Evolutionary conservation across 768 basidiomycete species (phyloP).

Genomic region (Tulasnella sp.): DNA sequence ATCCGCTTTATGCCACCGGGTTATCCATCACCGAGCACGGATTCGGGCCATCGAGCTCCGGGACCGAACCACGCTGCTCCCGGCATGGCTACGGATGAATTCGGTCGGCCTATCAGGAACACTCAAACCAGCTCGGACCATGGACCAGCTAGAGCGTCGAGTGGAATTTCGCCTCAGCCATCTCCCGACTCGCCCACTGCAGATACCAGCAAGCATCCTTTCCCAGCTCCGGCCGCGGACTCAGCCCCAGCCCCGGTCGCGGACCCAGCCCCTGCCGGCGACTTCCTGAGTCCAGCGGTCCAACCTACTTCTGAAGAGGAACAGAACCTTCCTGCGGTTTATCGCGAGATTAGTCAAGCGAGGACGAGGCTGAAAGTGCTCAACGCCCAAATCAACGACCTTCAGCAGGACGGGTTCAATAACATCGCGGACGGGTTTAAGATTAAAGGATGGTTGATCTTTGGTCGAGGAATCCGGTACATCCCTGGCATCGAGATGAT

Average conservation of each 20-base stretch:
- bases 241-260: background rate
- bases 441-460: constrained; percentile 73
- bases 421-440: constrained; percentile 66
- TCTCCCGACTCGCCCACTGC: background rate
- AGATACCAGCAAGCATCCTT: background rate
- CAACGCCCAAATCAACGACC: constrained; percentile 66
- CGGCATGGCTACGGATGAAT: constrained; percentile 10
- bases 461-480: constrained; percentile 62
- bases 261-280: background rate
- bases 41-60: background rate
- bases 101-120: background rate
- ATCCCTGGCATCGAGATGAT: constrained; percentile 64
- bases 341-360: constrained; percentile 65
- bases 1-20: constrained; percentile 40
- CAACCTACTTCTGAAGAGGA: constrained; percentile 70
- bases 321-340: constrained; percentile 60
- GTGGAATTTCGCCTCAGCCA: background rate
- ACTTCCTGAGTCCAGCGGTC: constrained; percentile 45
- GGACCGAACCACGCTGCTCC: background rate
- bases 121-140: background rate
- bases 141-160: background rate
- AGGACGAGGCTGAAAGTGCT: constrained; percentile 65
- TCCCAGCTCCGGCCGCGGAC: background rate
- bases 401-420: constrained; percentile 61
- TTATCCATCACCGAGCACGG: background rate